A percentile compares a stretch with the other conserved stretches of the same genome.
Conservation (phyloP, 2,329 filamentous ascomycete species). For the Pseudogymnoascus sp. region DNA sequence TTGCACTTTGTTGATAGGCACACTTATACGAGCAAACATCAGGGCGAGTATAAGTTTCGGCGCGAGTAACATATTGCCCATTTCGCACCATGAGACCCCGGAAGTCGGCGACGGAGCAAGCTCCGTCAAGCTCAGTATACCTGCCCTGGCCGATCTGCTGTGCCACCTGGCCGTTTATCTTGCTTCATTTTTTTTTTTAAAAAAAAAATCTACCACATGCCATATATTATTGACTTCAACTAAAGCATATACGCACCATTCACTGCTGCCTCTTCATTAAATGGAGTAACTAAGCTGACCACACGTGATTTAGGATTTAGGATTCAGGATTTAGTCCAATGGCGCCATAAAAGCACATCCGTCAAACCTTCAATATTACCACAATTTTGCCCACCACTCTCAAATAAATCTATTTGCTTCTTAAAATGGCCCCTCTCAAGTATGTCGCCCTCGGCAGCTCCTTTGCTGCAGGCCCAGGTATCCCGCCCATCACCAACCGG, state of each 20-base stretch:
- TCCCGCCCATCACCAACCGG: slow-evolving; percentile 27
- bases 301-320: neutral
- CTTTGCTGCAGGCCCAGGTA: slow-evolving; percentile 21
- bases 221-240: neutral
- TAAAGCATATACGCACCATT: neutral
- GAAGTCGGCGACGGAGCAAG: neutral
- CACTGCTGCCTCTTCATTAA: neutral
- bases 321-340: neutral
- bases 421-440: slow-evolving; percentile 1
- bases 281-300: neutral
- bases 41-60: neutral
- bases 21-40: neutral
- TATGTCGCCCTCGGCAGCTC: neutral
- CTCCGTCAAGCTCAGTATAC: neutral
- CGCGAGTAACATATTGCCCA: neutral
- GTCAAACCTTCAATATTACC: neutral
- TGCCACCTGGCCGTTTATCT: neutral
- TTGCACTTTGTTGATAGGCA: neutral
- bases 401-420: neutral
- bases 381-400: neutral
- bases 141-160: neutral
- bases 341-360: neutral
- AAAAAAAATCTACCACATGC: neutral
- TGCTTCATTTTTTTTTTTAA: too few relatives aligned
- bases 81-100: neutral